phyloP scores from a whole-genome alignment of 1,139 yeast genomes.

The Petasospora fabianii region DNA sequence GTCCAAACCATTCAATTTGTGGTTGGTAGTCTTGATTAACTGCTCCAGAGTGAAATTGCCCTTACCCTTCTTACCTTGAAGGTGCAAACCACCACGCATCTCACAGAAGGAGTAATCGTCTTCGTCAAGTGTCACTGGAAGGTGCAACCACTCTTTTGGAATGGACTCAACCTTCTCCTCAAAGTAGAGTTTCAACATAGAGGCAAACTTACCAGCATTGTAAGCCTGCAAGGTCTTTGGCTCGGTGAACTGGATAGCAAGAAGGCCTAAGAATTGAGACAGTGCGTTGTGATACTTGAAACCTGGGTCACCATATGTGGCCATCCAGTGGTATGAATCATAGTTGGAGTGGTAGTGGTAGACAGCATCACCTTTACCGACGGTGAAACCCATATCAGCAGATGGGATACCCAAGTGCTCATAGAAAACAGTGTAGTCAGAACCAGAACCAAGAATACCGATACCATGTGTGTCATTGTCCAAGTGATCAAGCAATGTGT shows the following conservation, averaged over 20 bases:
- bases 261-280: slow-evolving; percentile 48
- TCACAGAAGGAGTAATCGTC: slow-evolving; percentile 12
- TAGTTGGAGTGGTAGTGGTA: slow-evolving; percentile 70
- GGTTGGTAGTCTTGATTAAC: slow-evolving; percentile 17
- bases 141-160: slow-evolving; percentile 38
- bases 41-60: slow-evolving; percentile 14
- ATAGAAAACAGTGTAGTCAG: slow-evolving; percentile 64
- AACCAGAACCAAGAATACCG: slow-evolving; percentile 57
- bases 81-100: slow-evolving; percentile 20
- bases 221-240: slow-evolving; percentile 40
- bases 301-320: slow-evolving; percentile 53
- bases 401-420: slow-evolving; percentile 68
- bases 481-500: slow-evolving; percentile 59
- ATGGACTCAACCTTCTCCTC: slow-evolving; percentile 30
- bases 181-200: slow-evolving; percentile 33
- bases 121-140: slow-evolving; percentile 12
- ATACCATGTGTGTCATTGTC: slow-evolving; percentile 27
- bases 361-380: slow-evolving; percentile 43
- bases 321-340: slow-evolving; percentile 68
- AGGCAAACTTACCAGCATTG: slow-evolving; percentile 42
- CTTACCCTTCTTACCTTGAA: no score
- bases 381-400: slow-evolving; percentile 50
- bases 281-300: slow-evolving; percentile 52
- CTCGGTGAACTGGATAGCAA: slow-evolving; percentile 45
- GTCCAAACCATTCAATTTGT: slow-evolving; percentile 15